Percentiles rank a stretch among this genome's conserved stretches.
phyloP scores from a whole-genome alignment of 345 rosid species.

The Psidium friedrichsthalianum region DNA sequence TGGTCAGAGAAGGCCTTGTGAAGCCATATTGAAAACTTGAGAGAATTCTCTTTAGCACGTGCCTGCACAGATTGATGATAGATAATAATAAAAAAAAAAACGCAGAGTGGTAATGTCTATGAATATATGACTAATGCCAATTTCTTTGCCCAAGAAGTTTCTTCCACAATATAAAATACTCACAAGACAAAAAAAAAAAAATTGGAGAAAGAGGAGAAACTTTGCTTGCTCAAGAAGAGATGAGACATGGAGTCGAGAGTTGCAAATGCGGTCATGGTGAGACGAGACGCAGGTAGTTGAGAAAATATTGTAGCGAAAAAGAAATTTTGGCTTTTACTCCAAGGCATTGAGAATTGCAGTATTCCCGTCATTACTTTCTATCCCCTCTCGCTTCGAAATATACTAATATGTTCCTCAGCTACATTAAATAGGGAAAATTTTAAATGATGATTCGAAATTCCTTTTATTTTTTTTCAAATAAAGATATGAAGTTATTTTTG shows the following conservation, averaged over 20 bases:
- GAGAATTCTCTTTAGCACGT: background rate
- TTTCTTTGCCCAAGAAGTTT: background rate
- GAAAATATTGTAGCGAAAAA: background rate
- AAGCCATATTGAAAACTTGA: background rate
- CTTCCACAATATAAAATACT: background rate
- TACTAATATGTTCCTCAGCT: too few species aligned
- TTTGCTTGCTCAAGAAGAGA: background rate
- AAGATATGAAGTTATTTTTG: too few species aligned
- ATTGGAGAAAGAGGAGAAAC: background rate
- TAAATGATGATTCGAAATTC: too few species aligned
- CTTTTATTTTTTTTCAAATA: too few species aligned
- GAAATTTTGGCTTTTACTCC: background rate
- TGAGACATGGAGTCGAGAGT: background rate
- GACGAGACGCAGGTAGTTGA: background rate
- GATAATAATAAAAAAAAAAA: too few species aligned
- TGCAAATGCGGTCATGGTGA: constrained; percentile 1
- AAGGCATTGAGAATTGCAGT: background rate
- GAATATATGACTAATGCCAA: background rate
- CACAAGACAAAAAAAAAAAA: background rate
- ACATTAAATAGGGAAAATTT: too few species aligned
- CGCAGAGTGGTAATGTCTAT: background rate
- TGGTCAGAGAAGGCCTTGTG: background rate
- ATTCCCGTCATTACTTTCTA: background rate
- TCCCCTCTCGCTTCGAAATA: too few species aligned
- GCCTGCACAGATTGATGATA: background rate